Conservation (phyloP, 1,284 basidiomycete genomes). For the Papiliotrema flavescens region DNA sequence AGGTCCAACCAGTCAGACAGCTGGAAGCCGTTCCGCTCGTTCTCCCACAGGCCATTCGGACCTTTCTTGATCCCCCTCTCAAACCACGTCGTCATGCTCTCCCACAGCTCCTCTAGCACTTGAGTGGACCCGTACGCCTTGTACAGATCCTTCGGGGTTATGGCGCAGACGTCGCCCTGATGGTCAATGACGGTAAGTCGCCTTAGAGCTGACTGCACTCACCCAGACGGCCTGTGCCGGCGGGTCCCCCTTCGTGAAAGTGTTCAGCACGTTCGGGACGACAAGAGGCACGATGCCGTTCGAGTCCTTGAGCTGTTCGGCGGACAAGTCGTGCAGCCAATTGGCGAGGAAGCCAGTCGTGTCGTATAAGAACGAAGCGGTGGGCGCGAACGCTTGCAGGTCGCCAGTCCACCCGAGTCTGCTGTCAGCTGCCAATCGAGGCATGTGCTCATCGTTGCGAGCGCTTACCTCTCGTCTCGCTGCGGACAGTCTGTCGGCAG, state of each 20-base stretch:
- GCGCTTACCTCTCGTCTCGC: constrained; percentile 5
- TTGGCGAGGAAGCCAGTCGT: constrained; percentile 19
- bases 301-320: constrained; percentile 27
- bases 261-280: constrained; percentile 25
- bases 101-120: constrained; percentile 22
- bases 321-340: constrained; percentile 34
- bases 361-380: constrained; percentile 32
- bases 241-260: not conserved
- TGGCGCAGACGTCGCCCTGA: constrained; percentile 28
- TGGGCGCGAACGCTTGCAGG: constrained; percentile 26
- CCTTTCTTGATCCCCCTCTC: constrained; percentile 25
- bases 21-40: constrained; percentile 15
- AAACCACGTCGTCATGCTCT: constrained; percentile 29
- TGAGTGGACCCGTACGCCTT: constrained; percentile 17
- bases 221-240: constrained; percentile 16
- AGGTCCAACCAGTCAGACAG: constrained; percentile 27
- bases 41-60: constrained; percentile 19
- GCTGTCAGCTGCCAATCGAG: not conserved
- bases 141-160: constrained; percentile 29
- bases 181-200: not conserved
- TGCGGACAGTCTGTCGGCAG: constrained; percentile 42
- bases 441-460: too few relatives aligned
- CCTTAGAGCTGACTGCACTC: not conserved
- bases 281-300: constrained; percentile 25
- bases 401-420: constrained; percentile 33